Evolutionary conservation across 441 rosid genomes (phyloP).

Genomic region (Eutrema salsugineum): DNA sequence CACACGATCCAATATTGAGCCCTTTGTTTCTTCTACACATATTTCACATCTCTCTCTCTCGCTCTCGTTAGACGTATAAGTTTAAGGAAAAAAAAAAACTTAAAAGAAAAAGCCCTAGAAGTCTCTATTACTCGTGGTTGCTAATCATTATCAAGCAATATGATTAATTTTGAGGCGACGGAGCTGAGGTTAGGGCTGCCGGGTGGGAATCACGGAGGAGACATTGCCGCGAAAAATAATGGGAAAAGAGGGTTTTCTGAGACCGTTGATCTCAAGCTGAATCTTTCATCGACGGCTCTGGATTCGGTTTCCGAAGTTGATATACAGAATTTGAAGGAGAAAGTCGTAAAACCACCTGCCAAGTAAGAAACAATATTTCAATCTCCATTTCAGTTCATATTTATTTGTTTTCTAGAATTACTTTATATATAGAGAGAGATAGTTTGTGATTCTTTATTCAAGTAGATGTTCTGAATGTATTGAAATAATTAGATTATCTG

Average conservation of each 20-base stretch:
- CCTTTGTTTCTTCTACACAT: constrained; percentile 19
- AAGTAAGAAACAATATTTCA: constrained; percentile 43
- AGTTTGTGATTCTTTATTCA: background rate
- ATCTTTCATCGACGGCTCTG: constrained; percentile 47
- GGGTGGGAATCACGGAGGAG: constrained; percentile 41
- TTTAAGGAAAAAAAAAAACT: background rate
- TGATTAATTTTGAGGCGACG: constrained; percentile 82
- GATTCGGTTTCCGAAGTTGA: constrained; percentile 20
- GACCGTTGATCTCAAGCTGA: constrained; percentile 85
- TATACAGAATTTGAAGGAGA: constrained; percentile 46
- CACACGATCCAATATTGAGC: constrained; percentile 24
- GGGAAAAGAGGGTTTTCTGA: constrained; percentile 88
- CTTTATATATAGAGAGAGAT: background rate
- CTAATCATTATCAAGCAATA: background rate
- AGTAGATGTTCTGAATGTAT: background rate
- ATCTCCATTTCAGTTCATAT: background rate
- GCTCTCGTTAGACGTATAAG: background rate
- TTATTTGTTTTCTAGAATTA: background rate
- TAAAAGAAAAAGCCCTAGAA: background rate
- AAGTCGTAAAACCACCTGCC: constrained; percentile 62
- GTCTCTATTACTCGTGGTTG: background rate
- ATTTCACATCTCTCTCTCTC: constrained; percentile 11
- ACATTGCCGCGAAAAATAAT: constrained; percentile 23
- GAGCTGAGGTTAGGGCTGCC: constrained; percentile 80
- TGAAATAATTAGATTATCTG: background rate